Conservation (phyloP, 129 eudicot species). For the Escallonia rubra region DNA sequence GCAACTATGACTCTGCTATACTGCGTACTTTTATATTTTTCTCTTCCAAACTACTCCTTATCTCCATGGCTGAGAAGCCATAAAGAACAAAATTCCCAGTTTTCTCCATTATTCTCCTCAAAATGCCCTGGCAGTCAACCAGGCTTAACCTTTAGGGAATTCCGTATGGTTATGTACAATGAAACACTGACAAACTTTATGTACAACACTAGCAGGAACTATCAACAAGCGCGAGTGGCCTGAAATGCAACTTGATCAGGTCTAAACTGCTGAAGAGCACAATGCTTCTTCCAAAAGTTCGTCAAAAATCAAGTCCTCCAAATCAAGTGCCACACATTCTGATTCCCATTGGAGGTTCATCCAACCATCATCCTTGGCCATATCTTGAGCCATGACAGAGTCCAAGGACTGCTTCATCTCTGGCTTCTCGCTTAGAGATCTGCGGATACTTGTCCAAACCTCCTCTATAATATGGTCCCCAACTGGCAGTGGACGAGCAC, state of each 20-base stretch:
- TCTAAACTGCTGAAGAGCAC: background rate
- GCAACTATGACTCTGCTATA: too few species aligned
- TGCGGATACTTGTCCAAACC: conserved; percentile 36
- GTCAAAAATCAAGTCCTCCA: conserved; percentile 69
- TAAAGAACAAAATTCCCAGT: too few species aligned
- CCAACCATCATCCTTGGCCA: conserved; percentile 57
- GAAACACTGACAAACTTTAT: background rate
- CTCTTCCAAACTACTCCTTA: too few species aligned
- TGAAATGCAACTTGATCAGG: background rate
- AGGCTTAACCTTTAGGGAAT: too few species aligned
- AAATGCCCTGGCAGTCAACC: too few species aligned
- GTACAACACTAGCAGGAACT: background rate
- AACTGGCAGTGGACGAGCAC: conserved; percentile 22
- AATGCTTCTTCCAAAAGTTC: conserved; percentile 55
- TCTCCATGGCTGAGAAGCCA: too few species aligned
- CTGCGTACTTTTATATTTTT: too few species aligned
- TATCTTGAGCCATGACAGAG: conserved; percentile 35
- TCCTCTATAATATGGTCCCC: conserved; percentile 41
- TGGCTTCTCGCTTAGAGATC: conserved; percentile 24
- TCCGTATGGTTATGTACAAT: too few species aligned
- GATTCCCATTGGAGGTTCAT: conserved; percentile 68
- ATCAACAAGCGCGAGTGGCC: background rate
- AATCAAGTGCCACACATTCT: conserved; percentile 52
- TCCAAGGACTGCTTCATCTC: conserved; percentile 33
- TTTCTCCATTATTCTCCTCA: too few species aligned